Evolutionary conservation across 495 filamentous ascomycete genomes (phyloP), one percentile per base, ranked within the genome.

Genomic region (Daldinia grandis): DNA sequence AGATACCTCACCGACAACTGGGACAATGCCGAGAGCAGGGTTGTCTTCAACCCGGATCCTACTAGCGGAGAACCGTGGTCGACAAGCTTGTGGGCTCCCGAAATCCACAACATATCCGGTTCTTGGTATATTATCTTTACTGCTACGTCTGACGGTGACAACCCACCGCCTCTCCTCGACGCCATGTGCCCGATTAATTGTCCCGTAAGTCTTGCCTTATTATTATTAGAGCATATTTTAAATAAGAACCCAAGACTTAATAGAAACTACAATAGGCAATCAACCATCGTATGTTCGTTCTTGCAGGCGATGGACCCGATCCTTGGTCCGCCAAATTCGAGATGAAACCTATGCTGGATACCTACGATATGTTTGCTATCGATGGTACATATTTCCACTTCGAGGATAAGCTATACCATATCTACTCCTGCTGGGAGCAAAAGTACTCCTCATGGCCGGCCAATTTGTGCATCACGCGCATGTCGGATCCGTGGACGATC

Each of bases 91-190:
- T 85, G 83, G 84, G 82, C 83, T 19, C 82, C 82, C 12, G 84
- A 86, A 66, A 74, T 86, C 9, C 83, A 86, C 64, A 73, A 78
- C 15, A 78, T 86, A 14, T 71, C 75, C 30, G 77, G 74, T 19
- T 76, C 61, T 12, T 86, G 84, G 84, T 85, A 86, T 64, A 77
- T 84, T 63, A 85, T 86, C 56, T 86, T 85, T 71, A 84, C 79
- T 50, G 84, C 84, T 3, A 81, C 82, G 24, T 80, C 83, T 4
- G 77, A 81, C 44, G 67, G 70, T 3, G 75, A 77, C 12, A 72
- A 69, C 21, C 75, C 75, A 62, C 57, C 69, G 27, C 74, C 76
- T 0, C 60, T 78, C 4, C 37, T 74, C 3, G 76, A 76, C 60
- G 74, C 76, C n/a, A 57, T 73, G 51, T 76, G 74, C 44, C 71